These are phyloP conservation scores for Erodium texanum DNA, from an alignment of 441 rosid species.

Conservation along the genomic window DNA sequence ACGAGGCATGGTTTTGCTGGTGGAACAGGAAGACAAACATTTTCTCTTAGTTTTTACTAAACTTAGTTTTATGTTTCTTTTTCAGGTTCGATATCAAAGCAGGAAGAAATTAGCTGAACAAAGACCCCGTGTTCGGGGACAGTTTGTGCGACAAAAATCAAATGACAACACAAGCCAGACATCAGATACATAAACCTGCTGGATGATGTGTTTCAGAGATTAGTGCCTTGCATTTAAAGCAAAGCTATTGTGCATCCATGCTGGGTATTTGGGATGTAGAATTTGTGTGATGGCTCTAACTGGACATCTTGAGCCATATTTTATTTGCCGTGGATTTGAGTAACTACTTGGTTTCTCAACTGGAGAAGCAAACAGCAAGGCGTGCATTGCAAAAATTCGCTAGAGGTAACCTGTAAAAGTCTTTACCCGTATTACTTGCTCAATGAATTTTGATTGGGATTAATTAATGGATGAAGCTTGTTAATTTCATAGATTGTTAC, in stretches of 20 bases:
- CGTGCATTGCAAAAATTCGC: too few species aligned
- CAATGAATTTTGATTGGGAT: too few species aligned
- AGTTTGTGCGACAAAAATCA: slow-evolving; percentile 13
- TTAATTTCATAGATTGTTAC: too few species aligned
- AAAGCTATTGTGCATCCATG: neutral
- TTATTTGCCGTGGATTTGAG: slow-evolving; percentile 6
- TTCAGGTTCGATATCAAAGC: slow-evolving; percentile 18
- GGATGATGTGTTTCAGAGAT: neutral
- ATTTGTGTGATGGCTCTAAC: slow-evolving; percentile 6
- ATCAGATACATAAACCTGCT: neutral
- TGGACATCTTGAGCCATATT: slow-evolving; percentile 9
- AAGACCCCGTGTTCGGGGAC: slow-evolving; percentile 19
- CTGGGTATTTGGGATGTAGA: neutral
- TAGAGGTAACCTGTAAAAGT: too few species aligned
- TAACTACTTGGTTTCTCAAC: neutral
- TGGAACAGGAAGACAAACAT: neutral
- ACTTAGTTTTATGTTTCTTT: neutral
- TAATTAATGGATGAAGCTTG: too few species aligned
- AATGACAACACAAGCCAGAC: neutral
- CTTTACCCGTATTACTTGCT: too few species aligned
- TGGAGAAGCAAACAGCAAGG: too few species aligned
- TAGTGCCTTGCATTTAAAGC: neutral
- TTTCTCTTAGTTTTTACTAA: neutral
- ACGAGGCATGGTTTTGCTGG: neutral
- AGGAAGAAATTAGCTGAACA: slow-evolving; percentile 19